These are phyloP conservation scores for Arthrinium phaeospermum DNA, from an alignment of 2,329 filamentous ascomycete species.

Conservation along the genomic window DNA sequence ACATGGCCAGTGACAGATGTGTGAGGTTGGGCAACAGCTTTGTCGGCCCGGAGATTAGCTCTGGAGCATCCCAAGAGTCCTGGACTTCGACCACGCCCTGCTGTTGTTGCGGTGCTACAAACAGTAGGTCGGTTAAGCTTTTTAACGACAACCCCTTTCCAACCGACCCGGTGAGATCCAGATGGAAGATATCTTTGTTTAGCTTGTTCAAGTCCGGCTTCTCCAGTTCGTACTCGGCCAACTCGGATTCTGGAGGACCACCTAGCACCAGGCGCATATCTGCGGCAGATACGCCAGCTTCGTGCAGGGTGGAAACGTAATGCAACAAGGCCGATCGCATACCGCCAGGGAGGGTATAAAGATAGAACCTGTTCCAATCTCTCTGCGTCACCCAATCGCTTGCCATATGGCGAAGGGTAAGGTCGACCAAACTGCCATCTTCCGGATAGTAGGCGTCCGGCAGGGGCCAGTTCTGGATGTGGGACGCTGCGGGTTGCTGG, in stretches of 20 bases:
- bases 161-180: conserved; percentile 61
- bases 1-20: conserved; percentile 63
- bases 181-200: conserved; percentile 55
- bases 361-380: conserved; percentile 61
- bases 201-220: conserved; percentile 35
- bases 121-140: conserved; percentile 58
- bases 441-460: conserved; percentile 53
- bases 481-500: conserved; percentile 23
- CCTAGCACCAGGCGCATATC: conserved; percentile 52
- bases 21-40: conserved; percentile 62
- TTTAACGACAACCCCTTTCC: conserved; percentile 58
- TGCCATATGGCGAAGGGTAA: conserved; percentile 56
- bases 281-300: conserved; percentile 53
- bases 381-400: conserved; percentile 61
- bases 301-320: conserved; percentile 51
- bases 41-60: conserved; percentile 33
- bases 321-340: conserved; percentile 58
- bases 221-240: conserved; percentile 37
- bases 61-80: conserved; percentile 60
- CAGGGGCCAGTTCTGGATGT: conserved; percentile 40
- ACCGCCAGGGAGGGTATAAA: conserved; percentile 60
- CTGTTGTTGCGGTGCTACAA: conserved; percentile 28
- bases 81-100: conserved; percentile 39
- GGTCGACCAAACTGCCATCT: conserved; percentile 56
- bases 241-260: conserved; percentile 36